These are phyloP conservation scores for Infundibulicybe gibba DNA, from an alignment of 768 basidiomycete genomes.

Conservation along the genomic window DNA sequence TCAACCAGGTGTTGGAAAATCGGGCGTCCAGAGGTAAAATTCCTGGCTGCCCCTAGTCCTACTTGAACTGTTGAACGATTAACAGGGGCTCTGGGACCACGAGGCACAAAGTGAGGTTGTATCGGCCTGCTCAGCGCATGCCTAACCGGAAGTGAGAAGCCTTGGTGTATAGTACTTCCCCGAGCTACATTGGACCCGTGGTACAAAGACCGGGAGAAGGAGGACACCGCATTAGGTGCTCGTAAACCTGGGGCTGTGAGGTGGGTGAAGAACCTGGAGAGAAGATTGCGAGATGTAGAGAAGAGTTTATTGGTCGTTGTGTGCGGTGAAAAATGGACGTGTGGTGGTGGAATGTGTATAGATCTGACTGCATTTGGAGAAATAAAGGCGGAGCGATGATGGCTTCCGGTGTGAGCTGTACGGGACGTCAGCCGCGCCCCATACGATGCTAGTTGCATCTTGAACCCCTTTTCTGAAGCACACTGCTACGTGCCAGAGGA, in stretches of 20 bases:
- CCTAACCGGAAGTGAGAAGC: constrained; percentile 54
- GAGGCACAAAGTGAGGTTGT: constrained; percentile 51
- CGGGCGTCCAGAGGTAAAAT: constrained; percentile 69
- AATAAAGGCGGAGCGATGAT: constrained; percentile 18
- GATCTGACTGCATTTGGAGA: constrained; percentile 28
- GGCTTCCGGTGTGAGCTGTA: constrained; percentile 29
- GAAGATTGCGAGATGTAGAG: constrained; percentile 47
- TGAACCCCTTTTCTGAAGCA: not conserved
- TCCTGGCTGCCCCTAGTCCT: constrained; percentile 73
- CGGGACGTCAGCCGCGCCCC: constrained; percentile 37
- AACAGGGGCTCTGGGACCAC: constrained; percentile 40
- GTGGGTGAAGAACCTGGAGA: constrained; percentile 53
- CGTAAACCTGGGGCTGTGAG: constrained; percentile 53
- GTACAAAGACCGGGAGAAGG: constrained; percentile 18
- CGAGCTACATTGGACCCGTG: constrained; percentile 27
- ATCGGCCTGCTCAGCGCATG: constrained; percentile 46
- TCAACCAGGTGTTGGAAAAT: constrained; percentile 79
- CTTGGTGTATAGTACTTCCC: constrained; percentile 41
- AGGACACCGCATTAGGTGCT: constrained; percentile 15
- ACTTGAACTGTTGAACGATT: constrained; percentile 52
- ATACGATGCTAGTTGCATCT: constrained; percentile 45
- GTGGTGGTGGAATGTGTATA: constrained; percentile 41
- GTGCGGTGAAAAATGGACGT: constrained; percentile 21
- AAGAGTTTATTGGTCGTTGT: constrained; percentile 42
- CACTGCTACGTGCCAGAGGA: not conserved